Evolutionary conservation across 2,329 filamentous ascomycete species (phyloP), one percentile per base, ranked within the genome.

Genomic region (Xylaria sp.): DNA sequence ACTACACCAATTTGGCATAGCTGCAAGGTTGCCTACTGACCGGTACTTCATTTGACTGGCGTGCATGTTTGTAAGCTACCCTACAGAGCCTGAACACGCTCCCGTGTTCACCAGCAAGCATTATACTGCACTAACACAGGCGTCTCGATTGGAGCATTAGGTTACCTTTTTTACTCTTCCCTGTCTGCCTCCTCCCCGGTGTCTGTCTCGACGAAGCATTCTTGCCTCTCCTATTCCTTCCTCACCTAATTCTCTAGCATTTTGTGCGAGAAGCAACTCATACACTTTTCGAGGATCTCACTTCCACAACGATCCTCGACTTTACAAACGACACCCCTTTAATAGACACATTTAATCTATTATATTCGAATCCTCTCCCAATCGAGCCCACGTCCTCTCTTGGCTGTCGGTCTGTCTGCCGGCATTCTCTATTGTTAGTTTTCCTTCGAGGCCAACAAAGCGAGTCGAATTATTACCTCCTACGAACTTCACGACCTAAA

Each of bases 261-360:
- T 15, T 33, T 49, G 20, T 45, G 53, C 47, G 38, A 31, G 29
- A 60, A 50, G 33, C 20, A 57, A 47, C 54, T 11, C 33, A 54
- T 22, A 58, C 7, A 53, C 13, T 42, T 45, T 60, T 44, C 20
- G 20, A 31, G 33, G 13, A 44, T 33, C 33, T 49, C 53, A 15
- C 20, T 22, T 60, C 42, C 29, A 45, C 45, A 25, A 54, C 45
- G 25, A 54, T 49, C 38, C 62, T 50, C 31, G 15, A 63, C 33
- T 33, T 44, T 53, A 38, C 11, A 54, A 9, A 15, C 29, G 5
- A 45, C 49, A n/a, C 27, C 45, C 38, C 38, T 56, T 65, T 68
- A 63, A 65, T 70, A 68, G 50, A 63, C 45, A 57, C 44, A 31
- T 56, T 55, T 68, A 70, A 66, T 70, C 56, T 38, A 55, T 50